Base-by-base conservation (phyloP, 2,329 filamentous ascomycete species). In the Coniochaeta pulveracea region DNA sequence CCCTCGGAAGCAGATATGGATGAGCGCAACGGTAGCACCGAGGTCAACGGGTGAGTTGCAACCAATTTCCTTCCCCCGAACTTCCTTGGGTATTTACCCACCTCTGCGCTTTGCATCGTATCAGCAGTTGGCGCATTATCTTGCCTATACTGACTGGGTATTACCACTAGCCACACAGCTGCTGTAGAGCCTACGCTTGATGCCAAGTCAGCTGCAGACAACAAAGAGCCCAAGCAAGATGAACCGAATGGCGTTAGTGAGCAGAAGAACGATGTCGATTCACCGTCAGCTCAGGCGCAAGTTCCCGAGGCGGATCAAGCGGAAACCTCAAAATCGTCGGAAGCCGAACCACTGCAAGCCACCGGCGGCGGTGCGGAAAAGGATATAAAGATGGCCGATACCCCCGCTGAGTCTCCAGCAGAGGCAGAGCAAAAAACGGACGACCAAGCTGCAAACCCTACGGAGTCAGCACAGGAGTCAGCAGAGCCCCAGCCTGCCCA, bases 11-110 rank as follows among this genome's bases (percentile, higher is more conserved):
- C 57, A 39, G 60, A 66, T 27, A 57, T 51, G 26, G 45, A 45
- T 26, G 42, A 40, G 37, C 36, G 39, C 24, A 49, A 46, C 25
- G 42, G 45, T 18, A 45, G 34, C 29, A 45, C 52, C 18, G 46
- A 49, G 25, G 42, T 69, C 46, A 73, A 76, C 50, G 71, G 71
- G 74, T 78, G 60, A 68, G 72, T 70, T 49, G 50, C 34, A 36
- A 35, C n/a, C n/a, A 37, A 42, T 38, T 41, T 40, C 43, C 40
- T n/a, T n/a, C n/a, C n/a, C n/a, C n/a, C n/a, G n/a, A n/a, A n/a
- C 3, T 21, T 22, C 18, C n/a, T 9, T 31, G 6, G 17, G 10
- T 12, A 9, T 11, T 31, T 5, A 3, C 10, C 3, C 10, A 29
- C 17, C 4, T 29, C 14, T 12, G 19, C 9, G 28, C 18, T 5